These are phyloP conservation scores for Piromyces sp. DNA, from an alignment of 192 early-diverging fungal species.

Conservation along the genomic window DNA sequence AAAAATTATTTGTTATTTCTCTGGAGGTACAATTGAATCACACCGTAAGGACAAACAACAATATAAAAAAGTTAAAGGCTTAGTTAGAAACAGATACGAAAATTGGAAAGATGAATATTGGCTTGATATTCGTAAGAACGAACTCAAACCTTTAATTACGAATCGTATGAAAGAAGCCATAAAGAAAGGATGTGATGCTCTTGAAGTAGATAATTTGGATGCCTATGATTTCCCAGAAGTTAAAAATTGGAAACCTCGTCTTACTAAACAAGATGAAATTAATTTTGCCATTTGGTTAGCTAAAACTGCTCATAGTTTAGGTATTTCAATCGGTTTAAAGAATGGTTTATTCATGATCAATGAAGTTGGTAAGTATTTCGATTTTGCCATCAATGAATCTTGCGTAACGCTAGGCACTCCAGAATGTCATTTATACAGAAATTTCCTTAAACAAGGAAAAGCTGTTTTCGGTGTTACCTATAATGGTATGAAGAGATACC, in stretches of 20 bases:
- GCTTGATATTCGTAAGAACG: neutral
- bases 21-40: neutral
- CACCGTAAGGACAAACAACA: neutral
- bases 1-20: neutral
- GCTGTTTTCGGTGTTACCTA: too few relatives aligned
- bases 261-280: neutral
- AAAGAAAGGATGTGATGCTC: neutral
- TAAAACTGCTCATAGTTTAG: too few relatives aligned
- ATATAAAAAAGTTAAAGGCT: neutral
- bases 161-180: neutral
- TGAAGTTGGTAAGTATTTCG: neutral
- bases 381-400: neutral
- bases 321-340: too few relatives aligned
- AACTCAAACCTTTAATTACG: neutral
- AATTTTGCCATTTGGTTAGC: neutral
- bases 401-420: too few relatives aligned
- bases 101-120: neutral
- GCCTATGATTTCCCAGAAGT: neutral
- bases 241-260: neutral
- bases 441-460: too few relatives aligned
- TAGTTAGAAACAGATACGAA: neutral
- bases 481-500: too few relatives aligned
- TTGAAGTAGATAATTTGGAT: neutral
- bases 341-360: too few relatives aligned
- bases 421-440: too few relatives aligned